phyloP scores from a whole-genome alignment of 2,329 filamentous ascomycete species.

The Xylariaceae sp. region DNA sequence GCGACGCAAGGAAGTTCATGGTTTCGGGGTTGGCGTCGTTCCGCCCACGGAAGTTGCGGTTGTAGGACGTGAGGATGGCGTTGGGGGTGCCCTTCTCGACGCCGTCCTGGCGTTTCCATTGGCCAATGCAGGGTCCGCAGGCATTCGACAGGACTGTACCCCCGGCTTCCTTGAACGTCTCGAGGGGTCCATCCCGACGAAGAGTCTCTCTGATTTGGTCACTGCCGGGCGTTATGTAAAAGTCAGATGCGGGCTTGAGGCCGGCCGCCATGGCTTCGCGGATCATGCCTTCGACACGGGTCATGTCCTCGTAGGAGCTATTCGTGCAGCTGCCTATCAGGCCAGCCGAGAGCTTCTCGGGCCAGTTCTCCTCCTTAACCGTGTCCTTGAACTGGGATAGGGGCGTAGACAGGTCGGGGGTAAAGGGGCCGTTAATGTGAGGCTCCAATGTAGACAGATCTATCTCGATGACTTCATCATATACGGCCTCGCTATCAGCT shows the following conservation, averaged over 20 bases:
- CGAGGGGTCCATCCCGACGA: constrained; percentile 77
- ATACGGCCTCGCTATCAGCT: constrained; percentile 75
- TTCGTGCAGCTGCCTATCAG: constrained; percentile 98
- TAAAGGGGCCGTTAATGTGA: constrained; percentile 95
- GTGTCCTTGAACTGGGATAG: constrained; percentile 82
- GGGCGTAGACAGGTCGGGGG: constrained; percentile 88
- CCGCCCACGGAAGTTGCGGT: constrained; percentile 94
- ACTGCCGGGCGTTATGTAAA: constrained; percentile 93
- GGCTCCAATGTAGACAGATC: constrained; percentile 86
- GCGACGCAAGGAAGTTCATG: constrained; percentile 98
- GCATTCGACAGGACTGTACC: constrained; percentile 90
- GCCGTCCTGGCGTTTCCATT: constrained; percentile 89
- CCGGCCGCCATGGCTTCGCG: constrained; percentile 88
- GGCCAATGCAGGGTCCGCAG: constrained; percentile 87
- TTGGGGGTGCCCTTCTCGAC: constrained; percentile 79
- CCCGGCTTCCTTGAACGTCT: constrained; percentile 78
- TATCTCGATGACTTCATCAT: constrained; percentile 87
- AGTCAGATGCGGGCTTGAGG: constrained; percentile 78
- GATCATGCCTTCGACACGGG: constrained; percentile 83
- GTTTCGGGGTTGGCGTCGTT: constrained; percentile 96
- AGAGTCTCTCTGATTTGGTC: constrained; percentile 95
- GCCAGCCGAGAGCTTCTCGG: constrained; percentile 80
- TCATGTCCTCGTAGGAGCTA: constrained; percentile 99
- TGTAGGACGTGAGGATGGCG: constrained; percentile 94
- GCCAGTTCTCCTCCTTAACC: constrained; percentile 81